Evolutionary conservation across 495 filamentous ascomycete genomes (phyloP).

Genomic region (Lasiosphaeriaceae sp.): DNA sequence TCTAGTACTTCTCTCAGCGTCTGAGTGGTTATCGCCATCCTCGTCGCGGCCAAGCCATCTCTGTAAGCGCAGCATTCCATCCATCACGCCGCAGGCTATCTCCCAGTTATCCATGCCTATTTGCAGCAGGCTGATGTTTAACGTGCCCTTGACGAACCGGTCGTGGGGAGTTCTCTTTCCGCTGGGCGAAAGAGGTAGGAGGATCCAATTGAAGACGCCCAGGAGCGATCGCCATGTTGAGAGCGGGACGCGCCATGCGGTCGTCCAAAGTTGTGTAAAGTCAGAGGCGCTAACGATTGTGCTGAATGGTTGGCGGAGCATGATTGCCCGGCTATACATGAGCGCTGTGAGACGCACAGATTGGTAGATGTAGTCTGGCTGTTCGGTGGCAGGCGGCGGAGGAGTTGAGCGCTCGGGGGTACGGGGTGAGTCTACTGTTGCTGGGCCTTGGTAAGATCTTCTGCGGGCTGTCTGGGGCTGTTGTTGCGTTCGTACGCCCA

Average conservation of each 20-base stretch:
- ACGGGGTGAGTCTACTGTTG: not conserved
- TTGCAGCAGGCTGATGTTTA: constrained; percentile 29
- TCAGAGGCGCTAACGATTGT: constrained; percentile 15
- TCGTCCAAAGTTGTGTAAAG: constrained; percentile 33
- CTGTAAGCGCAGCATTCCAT: constrained; percentile 21
- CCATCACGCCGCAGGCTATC: constrained; percentile 23
- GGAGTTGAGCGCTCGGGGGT: not conserved
- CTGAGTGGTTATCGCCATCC: not conserved
- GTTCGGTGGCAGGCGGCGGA: not conserved
- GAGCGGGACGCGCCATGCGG: constrained; percentile 32
- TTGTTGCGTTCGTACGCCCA: not conserved
- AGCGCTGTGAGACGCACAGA: constrained; percentile 29
- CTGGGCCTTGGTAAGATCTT: not conserved
- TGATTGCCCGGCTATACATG: constrained; percentile 32
- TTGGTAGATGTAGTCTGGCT: constrained; percentile 31
- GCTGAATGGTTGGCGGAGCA: constrained; percentile 25
- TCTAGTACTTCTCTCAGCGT: not conserved
- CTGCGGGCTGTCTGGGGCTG: not conserved
- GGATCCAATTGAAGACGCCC: constrained; percentile 33
- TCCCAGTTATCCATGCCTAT: constrained; percentile 38
- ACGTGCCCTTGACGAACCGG: constrained; percentile 31
- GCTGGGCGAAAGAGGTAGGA: constrained; percentile 23
- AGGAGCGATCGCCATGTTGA: constrained; percentile 28
- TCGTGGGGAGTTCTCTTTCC: constrained; percentile 18
- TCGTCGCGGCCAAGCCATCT: constrained; percentile 24